These are phyloP conservation scores for Sugiyamaella floridensis DNA, from an alignment of 805 yeast genomes.

Conservation along the genomic window DNA sequence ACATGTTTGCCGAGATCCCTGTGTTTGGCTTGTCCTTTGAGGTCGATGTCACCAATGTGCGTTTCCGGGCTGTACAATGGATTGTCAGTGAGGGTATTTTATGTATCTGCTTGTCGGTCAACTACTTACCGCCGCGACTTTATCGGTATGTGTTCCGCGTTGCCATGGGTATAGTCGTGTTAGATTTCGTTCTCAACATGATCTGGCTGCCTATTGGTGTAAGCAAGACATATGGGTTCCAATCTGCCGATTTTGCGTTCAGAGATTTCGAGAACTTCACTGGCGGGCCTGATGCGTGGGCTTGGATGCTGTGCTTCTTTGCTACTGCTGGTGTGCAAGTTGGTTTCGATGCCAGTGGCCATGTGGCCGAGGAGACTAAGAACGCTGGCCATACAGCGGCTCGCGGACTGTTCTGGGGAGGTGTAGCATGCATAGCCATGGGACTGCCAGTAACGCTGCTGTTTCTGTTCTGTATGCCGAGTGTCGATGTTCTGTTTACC, in stretches of 20 bases:
- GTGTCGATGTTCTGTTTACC: conserved; percentile 12
- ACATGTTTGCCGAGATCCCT: conserved; percentile 16
- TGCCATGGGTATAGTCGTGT: conserved; percentile 10
- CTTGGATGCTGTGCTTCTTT: conserved; percentile 19
- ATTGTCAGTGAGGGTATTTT: conserved; percentile 18
- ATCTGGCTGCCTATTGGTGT: conserved; percentile 24
- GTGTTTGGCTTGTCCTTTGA: conserved; percentile 14
- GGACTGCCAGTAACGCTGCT: conserved; percentile 14
- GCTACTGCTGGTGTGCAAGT: conserved; percentile 19
- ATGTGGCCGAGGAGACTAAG: conserved; percentile 23
- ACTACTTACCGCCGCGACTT: conserved; percentile 18
- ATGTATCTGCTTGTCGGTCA: conserved; percentile 11
- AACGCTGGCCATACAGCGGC: conserved; percentile 19
- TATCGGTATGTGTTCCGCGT: conserved; percentile 17
- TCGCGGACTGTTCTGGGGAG: conserved; percentile 18
- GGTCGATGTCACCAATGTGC: conserved; percentile 13
- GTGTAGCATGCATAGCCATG: conserved; percentile 13
- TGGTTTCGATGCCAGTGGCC: conserved; percentile 23
- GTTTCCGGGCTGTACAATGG: conserved; percentile 22
- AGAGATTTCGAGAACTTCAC: conserved; percentile 12
- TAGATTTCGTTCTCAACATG: conserved; percentile 18
- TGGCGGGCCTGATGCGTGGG: conserved; percentile 19
- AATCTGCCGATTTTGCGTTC: conserved; percentile 16
- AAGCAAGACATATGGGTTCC: conserved; percentile 20
- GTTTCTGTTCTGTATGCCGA: conserved; percentile 20